Evolutionary conservation across 192 early-diverging fungal species (phyloP), one percentile per base, ranked within the genome.

Genomic region (Coemansia nantahalensis): DNA sequence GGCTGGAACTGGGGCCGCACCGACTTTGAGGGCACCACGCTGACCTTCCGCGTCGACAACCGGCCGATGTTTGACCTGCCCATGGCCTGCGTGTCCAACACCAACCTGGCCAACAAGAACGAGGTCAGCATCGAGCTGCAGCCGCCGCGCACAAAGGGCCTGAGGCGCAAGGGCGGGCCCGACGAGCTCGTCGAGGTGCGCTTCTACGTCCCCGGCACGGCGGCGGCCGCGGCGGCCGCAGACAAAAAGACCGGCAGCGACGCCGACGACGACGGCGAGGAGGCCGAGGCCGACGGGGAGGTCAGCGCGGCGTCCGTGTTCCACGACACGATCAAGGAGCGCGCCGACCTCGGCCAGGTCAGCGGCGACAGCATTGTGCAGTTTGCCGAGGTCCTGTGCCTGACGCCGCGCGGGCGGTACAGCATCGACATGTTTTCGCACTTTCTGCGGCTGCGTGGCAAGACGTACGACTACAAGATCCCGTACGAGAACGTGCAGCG

Each of bases 1-100:
- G 95, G 95, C 24, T 95, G 92, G 88, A 97, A 99, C 79, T 99
- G 96, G 96, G 96, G 96, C 45, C 82, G 85, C 58, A 80, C 86
- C 17, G 90, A 90, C 38, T 90, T 92, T 55, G 80, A 88, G 59
- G 84, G 86, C 71, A 80, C 81, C 24, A 64, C 82, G 30, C 67
- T 99, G 61, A 60, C 84, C 8, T 99, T 99, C 78, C 88, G 82
- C 24, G 90, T 82, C 24, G 87, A 88, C 49, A 70, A 70, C 46
- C 90, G 89, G 51, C 81, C 85, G 24, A 85, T 90, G 65, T 97
- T 97, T 66, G 94, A 99, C 56, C 58, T 99, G 19, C 94, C 96
- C 2, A 73, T 97, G 39, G 80, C 80, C 23, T 82, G 92, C 22
- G 94, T 95, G 33, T 86, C 88, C 37, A 91, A 90, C 65, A 87